These are phyloP conservation scores for Pistacia atlantica DNA, from an alignment of 345 rosid species.

Conservation along the genomic window DNA sequence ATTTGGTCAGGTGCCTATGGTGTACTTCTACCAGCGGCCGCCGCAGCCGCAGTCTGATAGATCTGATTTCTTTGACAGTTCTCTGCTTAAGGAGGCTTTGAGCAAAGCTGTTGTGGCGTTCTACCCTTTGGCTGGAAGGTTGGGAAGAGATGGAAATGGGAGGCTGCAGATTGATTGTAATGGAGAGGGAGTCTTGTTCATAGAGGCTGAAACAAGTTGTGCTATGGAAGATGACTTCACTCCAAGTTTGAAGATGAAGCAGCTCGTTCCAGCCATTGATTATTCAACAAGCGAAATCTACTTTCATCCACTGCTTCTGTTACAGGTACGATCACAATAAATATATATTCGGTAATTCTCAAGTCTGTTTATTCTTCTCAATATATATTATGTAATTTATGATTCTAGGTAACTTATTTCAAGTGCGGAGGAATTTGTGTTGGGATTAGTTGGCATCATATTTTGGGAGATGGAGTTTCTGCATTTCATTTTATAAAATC, in stretches of 20 bases:
- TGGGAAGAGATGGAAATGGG: slow-evolving; percentile 19
- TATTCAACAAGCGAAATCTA: slow-evolving; percentile 16
- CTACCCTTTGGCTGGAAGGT: too few species aligned
- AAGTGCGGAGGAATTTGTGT: slow-evolving; percentile 35
- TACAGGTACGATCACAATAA: slow-evolving; percentile 1
- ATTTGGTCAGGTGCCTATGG: too few species aligned
- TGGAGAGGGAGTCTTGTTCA: slow-evolving; percentile 25
- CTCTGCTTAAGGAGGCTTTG: too few species aligned
- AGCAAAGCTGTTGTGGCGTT: too few species aligned
- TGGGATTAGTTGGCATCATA: slow-evolving; percentile 26
- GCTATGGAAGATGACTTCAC: slow-evolving; percentile 23
- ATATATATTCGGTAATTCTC: too few species aligned
- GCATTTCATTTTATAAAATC: slow-evolving; percentile 24
- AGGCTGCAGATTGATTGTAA: slow-evolving; percentile 38
- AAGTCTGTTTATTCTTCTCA: too few species aligned
- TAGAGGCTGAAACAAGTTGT: slow-evolving; percentile 35
- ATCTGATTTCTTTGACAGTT: too few species aligned
- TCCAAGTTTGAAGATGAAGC: slow-evolving; percentile 8
- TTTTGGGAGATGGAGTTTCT: slow-evolving; percentile 19
- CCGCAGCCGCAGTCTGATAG: too few species aligned
- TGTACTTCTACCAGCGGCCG: too few species aligned
- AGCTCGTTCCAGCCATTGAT: slow-evolving; percentile 29
- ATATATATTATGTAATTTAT: too few species aligned
- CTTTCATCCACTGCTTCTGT: slow-evolving; percentile 28
- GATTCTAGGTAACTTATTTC: slow-evolving; percentile 27